Evolutionary conservation across 257 asterid genomes (phyloP).

Genomic region (Linaria vulgaris): DNA sequence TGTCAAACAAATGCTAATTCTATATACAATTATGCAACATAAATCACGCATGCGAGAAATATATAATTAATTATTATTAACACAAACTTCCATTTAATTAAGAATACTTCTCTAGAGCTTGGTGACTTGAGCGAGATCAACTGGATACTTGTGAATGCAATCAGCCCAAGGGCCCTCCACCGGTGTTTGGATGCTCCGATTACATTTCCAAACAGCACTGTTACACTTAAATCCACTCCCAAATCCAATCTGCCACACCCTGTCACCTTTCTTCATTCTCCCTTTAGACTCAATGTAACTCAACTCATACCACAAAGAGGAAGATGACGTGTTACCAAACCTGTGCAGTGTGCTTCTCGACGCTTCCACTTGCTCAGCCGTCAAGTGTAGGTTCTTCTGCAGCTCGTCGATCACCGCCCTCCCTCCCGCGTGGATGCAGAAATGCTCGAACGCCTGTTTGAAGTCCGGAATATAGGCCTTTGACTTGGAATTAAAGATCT

Average conservation of each 20-base stretch:
- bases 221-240: constrained; percentile 65
- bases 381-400: constrained; percentile 49
- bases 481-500: constrained; percentile 31
- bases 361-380: constrained; percentile 65
- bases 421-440: constrained; percentile 80
- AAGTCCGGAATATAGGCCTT: constrained; percentile 58
- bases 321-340: constrained; percentile 70
- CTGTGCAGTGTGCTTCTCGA: constrained; percentile 64
- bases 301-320: constrained; percentile 71
- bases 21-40: no score
- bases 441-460: constrained; percentile 66
- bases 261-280: constrained; percentile 62
- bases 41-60: no score
- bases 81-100: no score
- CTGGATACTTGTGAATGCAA: constrained; percentile 54
- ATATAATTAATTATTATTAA: no score
- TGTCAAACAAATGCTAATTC: no score
- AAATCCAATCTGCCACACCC: constrained; percentile 65
- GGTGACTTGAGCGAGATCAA: constrained; percentile 43
- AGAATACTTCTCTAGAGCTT: no score
- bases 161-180: constrained; percentile 51
- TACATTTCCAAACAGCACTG: constrained; percentile 53
- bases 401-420: constrained; percentile 75
- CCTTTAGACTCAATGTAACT: constrained; percentile 70
- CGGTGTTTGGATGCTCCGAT: constrained; percentile 40